A percentile compares a stretch with the other conserved stretches of the same genome.
These are phyloP conservation scores for Hyphochytrium catenoides DNA, from an alignment of 352 stramenopile genomes.

Conservation along the genomic window DNA sequence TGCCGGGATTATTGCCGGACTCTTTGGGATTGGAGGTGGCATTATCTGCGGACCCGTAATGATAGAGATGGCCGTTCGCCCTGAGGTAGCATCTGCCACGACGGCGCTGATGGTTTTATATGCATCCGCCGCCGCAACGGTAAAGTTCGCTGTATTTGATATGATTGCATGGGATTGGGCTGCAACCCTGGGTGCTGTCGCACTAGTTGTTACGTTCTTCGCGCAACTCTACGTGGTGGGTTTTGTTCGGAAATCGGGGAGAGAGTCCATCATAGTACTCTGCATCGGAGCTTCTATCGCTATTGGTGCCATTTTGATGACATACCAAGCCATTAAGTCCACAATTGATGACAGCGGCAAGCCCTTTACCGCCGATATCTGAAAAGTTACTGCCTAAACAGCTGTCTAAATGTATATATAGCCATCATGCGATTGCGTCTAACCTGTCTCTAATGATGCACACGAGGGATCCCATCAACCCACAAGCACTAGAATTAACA, in stretches of 20 bases:
- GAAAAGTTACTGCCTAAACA: too few relatives aligned
- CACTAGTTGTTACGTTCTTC: conserved; percentile 20
- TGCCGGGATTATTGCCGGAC: conserved; percentile 17
- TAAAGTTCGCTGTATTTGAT: conserved; percentile 25
- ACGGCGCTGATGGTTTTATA: conserved; percentile 27
- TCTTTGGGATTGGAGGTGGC: conserved; percentile 23
- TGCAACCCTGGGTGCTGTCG: conserved; percentile 14
- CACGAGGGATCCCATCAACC: too few relatives aligned
- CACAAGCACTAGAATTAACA: too few relatives aligned
- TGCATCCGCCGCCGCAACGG: conserved; percentile 16
- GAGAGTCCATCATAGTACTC: conserved; percentile 24
- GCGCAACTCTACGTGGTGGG: conserved; percentile 22
- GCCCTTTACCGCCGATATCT: conserved; percentile 14
- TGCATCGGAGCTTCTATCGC: conserved; percentile 8
- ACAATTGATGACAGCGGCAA: conserved; percentile 17
- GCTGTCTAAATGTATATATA: too few relatives aligned
- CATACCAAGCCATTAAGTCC: conserved; percentile 20
- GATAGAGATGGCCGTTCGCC: conserved; percentile 25
- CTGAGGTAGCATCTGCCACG: conserved; percentile 21
- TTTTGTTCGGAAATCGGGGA: conserved; percentile 20
- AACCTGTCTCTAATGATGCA: too few relatives aligned
- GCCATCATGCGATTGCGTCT: too few relatives aligned
- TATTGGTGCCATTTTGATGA: conserved; percentile 12
- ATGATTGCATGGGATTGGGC: conserved; percentile 23
- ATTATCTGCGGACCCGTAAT: conserved; percentile 28